Evolutionary conservation across 176 grass and related monocot genomes (phyloP), one percentile per base, ranked within the genome.

Genomic region (Rhynchospora tenuis): DNA sequence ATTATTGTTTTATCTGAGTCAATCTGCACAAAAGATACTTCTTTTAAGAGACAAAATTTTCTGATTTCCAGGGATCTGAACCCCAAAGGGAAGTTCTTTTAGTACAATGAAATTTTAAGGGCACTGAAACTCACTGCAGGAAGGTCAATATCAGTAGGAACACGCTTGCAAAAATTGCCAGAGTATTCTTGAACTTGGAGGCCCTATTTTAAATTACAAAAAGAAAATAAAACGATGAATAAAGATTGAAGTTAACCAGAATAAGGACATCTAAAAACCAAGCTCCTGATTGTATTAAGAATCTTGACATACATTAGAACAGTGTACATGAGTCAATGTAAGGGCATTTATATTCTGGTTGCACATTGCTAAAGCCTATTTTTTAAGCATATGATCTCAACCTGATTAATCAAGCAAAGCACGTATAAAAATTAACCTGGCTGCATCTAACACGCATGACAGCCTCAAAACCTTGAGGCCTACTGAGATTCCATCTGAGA

Each of bases 91-190:
- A 67, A 16, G n/a, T 42, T 43, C 13, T 80, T 20, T 69, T 43
- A 64, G 29, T 64, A 29, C 7, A 61, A 50, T 48, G 7, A 38
- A n/a, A 42, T 7, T 7, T 55, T 71, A 81, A 59, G 46, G 26
- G 71, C 67, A 86, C 33, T 10, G 33, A 71, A 63, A 94, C 90
- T 88, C 13, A 90, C 89, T 38, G 78, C 87, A 83, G 90, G 91
- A 83, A 97, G 94, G 88, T 97, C 90, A 86, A 97, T 97, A 84
- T 97, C 94, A 80, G 94, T 92, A 84, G 94, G 91, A 87, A 97
- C 92, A 73, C 94, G 90, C 84, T 94, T 97, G 90, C 86, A 94
- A 74, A 97, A 92, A 81, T 92, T 94, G 64, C 94, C 88, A 67
- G 85, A 89, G 78, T 97, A 94, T 46, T 94, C 91, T 59, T 94